Evolutionary conservation across 495 filamentous ascomycete species (phyloP), one percentile per base, ranked within the genome.

Genomic region (Jackrogersella multiformis): DNA sequence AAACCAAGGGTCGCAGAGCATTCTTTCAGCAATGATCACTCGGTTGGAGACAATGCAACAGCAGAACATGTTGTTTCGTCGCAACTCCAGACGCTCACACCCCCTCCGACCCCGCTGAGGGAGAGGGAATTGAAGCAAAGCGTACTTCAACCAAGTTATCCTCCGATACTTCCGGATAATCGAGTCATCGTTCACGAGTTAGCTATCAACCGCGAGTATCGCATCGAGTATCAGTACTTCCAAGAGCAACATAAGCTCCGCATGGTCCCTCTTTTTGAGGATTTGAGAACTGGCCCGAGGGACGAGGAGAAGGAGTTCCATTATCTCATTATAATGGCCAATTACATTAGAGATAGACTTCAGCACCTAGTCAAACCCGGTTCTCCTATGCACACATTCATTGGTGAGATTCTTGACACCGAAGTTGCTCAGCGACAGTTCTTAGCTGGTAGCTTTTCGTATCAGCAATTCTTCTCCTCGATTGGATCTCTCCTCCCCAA

Each of bases 401-500:
- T 99, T 60, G 89, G 89, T 23, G 94, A 97, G 64, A 87, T 90
- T 6, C 85, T 98, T 15, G 96, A 98, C 68, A 88, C 88, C 2
- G 87, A 91, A 13, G 79, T 92, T 45, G 88, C 97, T 36, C 80
- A 85, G 35, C 86, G 84, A 36, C 92, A 97, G 70, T 92, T 93
- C 66, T 81, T 83, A 26, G 87, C 86, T 45, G 94, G 95, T 12
- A 85, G 87, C 45, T 99, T 98, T 74, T 97, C 96, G 0, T 97
- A 97, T 74, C 90, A 94, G 67, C 89, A 86, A 16, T 97, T 99
- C 79, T 98, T 98, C 79, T 82, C 87, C 2, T 94, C 94, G 64
- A 96, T 98, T 87, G 88, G 89, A 28, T 85, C 84, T 34, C 88
- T 99, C 36, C 82, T 99, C n/a, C 96, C 96, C 13, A 91, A 91